Conservation (phyloP, 208 protist genomes). For the Leishmania arabica region DNA sequence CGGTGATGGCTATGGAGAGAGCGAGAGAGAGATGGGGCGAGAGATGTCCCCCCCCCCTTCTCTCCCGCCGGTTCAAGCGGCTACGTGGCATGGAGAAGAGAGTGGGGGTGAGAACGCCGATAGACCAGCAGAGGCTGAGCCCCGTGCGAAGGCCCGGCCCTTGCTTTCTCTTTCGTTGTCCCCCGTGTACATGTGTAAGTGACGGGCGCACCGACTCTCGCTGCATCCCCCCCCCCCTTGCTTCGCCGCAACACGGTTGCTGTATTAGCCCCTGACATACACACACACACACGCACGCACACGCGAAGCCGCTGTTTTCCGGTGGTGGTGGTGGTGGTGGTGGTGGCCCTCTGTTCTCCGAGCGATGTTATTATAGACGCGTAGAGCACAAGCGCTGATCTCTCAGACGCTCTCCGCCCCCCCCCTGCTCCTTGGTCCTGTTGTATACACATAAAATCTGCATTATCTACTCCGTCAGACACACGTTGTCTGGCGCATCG, state of each 20-base stretch:
- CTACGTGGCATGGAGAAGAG: background rate
- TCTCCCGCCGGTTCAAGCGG: background rate
- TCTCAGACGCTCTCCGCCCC: background rate
- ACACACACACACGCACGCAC: background rate
- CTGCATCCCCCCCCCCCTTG: background rate
- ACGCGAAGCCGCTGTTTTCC: background rate
- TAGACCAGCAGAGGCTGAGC: background rate
- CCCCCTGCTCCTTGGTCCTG: background rate
- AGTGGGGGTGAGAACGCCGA: background rate
- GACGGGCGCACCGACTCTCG: background rate
- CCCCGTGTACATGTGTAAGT: background rate
- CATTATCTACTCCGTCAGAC: background rate
- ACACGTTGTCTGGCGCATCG: background rate
- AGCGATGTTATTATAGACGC: background rate
- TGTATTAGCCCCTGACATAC: constrained; percentile 2
- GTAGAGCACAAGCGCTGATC: background rate
- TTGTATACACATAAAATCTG: too few species aligned
- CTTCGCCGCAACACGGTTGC: background rate
- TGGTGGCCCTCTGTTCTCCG: too few species aligned
- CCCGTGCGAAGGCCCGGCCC: background rate
- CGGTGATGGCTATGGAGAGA: background rate
- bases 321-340: too few species aligned
- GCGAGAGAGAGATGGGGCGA: background rate
- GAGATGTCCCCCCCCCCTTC: background rate
- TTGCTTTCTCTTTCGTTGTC: background rate